A percentile compares a stretch with the other conserved stretches of the same genome.
Evolutionary conservation across 495 filamentous ascomycete species (phyloP).

Genomic region (Hyaloscypha bicolor): DNA sequence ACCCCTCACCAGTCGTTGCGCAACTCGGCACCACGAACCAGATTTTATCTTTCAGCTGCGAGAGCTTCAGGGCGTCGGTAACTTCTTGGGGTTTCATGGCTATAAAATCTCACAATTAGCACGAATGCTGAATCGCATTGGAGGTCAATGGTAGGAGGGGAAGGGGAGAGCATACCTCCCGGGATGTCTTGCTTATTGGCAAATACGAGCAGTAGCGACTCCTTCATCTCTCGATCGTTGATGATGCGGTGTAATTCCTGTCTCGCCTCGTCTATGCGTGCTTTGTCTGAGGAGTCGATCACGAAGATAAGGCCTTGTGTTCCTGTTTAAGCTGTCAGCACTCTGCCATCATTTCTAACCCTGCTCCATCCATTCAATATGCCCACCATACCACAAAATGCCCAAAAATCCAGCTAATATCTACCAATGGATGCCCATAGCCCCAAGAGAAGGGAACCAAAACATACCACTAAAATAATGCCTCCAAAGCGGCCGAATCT

Average conservation of each 20-base stretch:
- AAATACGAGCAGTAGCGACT: slow-evolving; percentile 89
- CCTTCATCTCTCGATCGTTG: slow-evolving; percentile 97
- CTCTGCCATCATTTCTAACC: slow-evolving; percentile 9
- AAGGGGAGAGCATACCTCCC: slow-evolving; percentile 62
- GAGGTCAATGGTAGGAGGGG: slow-evolving; percentile 1
- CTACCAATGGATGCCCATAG: too few species aligned
- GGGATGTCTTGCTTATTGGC: slow-evolving; percentile 96
- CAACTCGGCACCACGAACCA: slow-evolving; percentile 98
- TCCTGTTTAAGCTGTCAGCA: slow-evolving; percentile 47
- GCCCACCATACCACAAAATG: not conserved
- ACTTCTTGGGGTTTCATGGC: slow-evolving; percentile 88
- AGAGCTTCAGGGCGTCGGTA: slow-evolving; percentile 80
- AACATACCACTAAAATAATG: slow-evolving; percentile 93
- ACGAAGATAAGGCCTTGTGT: slow-evolving; percentile 99
- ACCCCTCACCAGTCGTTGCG: slow-evolving; percentile 89
- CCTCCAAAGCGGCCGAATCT: slow-evolving; percentile 96
- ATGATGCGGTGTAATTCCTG: slow-evolving; percentile 94
- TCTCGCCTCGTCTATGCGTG: slow-evolving; percentile 85
- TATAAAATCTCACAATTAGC: slow-evolving; percentile 36
- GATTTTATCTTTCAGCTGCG: slow-evolving; percentile 84
- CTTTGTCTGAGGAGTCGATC: slow-evolving; percentile 87
- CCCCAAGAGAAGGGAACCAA: not conserved
- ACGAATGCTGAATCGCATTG: not conserved
- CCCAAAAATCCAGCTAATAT: not conserved
- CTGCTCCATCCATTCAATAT: not conserved